Conservation (phyloP, 345 rosid species). For the Adansonia digitata region DNA sequence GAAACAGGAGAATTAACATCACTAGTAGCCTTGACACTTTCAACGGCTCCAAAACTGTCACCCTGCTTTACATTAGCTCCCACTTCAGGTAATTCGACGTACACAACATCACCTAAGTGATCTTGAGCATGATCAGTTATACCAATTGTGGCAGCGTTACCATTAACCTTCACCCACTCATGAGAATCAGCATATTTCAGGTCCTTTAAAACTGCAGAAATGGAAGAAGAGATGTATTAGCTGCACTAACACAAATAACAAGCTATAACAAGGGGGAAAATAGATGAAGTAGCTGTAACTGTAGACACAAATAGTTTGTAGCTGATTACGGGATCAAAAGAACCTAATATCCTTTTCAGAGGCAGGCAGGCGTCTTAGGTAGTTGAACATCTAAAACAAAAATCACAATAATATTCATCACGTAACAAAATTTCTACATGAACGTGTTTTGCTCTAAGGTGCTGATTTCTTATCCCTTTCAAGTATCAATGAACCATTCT, state of each 20-base stretch:
- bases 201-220: constrained; percentile 62
- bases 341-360: not conserved
- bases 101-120: constrained; percentile 94
- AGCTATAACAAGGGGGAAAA: not conserved
- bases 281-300: not conserved
- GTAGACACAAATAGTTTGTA: not conserved
- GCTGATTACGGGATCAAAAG: not conserved
- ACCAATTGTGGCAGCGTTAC: constrained; percentile 69
- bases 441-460: not conserved
- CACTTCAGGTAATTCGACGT: constrained; percentile 79
- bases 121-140: constrained; percentile 96
- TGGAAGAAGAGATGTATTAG: not conserved
- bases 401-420: not conserved
- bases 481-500: not conserved
- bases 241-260: not conserved
- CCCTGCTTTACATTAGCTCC: constrained; percentile 64
- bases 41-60: constrained; percentile 83
- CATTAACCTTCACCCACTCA: constrained; percentile 89
- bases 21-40: constrained; percentile 97
- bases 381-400: not conserved
- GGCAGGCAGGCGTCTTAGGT: not conserved
- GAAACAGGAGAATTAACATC: constrained; percentile 89
- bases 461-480: not conserved
- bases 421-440: not conserved
- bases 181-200: constrained; percentile 80